Evolutionary conservation across 2,329 filamentous ascomycete species (phyloP).

Genomic region (Paraphaeosphaeria sporulosa): DNA sequence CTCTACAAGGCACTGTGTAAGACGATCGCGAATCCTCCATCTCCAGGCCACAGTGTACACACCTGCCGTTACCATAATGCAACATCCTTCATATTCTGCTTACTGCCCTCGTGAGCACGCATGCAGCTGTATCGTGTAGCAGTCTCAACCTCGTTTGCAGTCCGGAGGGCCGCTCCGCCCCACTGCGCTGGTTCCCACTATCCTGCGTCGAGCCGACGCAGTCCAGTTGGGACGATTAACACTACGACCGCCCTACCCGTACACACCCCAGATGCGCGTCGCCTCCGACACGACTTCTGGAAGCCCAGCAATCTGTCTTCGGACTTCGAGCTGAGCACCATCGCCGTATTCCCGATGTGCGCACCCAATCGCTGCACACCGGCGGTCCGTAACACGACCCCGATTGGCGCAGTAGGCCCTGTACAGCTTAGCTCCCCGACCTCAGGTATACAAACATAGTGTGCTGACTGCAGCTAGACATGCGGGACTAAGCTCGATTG

Average conservation of each 20-base stretch:
- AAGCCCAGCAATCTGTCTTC: conserved; percentile 18
- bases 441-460: conserved; percentile 25
- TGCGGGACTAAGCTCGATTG: conserved; percentile 23
- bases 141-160: conserved; percentile 1
- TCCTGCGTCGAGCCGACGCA: conserved; percentile 8
- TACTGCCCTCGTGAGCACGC: neutral
- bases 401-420: conserved; percentile 27
- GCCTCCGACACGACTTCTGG: conserved; percentile 3
- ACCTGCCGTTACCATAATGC: neutral
- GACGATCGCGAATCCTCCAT: conserved; percentile 3
- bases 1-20: conserved; percentile 6
- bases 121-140: neutral
- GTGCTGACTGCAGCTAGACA: conserved; percentile 33
- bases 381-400: conserved; percentile 23
- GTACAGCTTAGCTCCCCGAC: conserved; percentile 26
- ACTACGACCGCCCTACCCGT: neutral
- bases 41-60: neutral
- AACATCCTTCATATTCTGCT: neutral
- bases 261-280: conserved; percentile 2
- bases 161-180: conserved; percentile 11
- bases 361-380: conserved; percentile 27
- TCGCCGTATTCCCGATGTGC: conserved; percentile 26
- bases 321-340: conserved; percentile 37
- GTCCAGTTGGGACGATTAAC: conserved; percentile 8
- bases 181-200: conserved; percentile 8